These are phyloP conservation scores for Isatis lusitanica DNA, from an alignment of 441 rosid genomes.

Conservation along the genomic window DNA sequence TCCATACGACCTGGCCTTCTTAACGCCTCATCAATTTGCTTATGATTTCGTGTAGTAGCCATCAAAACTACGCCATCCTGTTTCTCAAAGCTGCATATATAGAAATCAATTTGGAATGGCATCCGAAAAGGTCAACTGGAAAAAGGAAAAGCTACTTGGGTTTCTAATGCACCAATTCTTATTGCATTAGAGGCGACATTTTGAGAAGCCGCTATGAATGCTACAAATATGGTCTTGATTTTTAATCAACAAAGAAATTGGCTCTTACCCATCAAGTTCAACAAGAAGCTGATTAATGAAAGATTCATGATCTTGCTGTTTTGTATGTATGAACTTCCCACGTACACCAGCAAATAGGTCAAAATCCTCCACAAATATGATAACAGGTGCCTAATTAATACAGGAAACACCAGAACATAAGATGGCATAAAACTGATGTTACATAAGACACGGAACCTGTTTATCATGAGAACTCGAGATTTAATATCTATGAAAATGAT, in stretches of 20 bases:
- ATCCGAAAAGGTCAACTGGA: constrained; percentile 11
- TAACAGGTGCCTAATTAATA: constrained; percentile 86
- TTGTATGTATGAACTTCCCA: constrained; percentile 86
- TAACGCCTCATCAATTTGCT: constrained; percentile 93
- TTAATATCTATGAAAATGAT: constrained; percentile 3
- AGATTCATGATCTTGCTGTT: constrained; percentile 96
- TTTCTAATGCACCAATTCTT: constrained; percentile 4
- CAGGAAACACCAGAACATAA: constrained; percentile 31
- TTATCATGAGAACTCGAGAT: constrained; percentile 4
- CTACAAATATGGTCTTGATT: neutral
- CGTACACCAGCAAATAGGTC: constrained; percentile 99
- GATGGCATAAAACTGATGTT: constrained; percentile 9
- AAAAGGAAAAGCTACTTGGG: constrained; percentile 16
- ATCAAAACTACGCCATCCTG: constrained; percentile 98
- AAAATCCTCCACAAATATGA: constrained; percentile 95
- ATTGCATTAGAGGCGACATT: neutral
- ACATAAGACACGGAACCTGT: constrained; percentile 4
- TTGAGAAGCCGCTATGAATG: neutral
- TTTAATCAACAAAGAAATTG: constrained; percentile 21
- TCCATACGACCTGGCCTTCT: constrained; percentile 98
- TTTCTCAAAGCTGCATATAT: constrained; percentile 75
- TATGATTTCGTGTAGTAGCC: constrained; percentile 91
- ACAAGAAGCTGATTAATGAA: constrained; percentile 97
- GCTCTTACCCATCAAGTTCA: constrained; percentile 94
- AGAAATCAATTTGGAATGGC: neutral